These are phyloP conservation scores for Kwoniella bestiolae DNA, from an alignment of 768 basidiomycete species.

Conservation along the genomic window DNA sequence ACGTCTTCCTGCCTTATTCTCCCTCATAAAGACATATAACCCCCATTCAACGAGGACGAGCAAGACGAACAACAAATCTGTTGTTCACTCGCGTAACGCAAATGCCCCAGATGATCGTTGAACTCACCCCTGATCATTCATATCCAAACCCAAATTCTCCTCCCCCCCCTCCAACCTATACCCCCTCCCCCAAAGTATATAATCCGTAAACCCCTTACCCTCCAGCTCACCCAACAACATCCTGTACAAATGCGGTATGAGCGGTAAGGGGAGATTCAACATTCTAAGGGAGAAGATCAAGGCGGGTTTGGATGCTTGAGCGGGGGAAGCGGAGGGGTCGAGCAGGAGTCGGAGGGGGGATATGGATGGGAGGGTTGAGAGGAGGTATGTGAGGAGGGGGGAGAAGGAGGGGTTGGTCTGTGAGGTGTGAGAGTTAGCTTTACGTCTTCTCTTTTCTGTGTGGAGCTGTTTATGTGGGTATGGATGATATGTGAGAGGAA, in stretches of 20 bases:
- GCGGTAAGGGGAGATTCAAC: conserved; percentile 93
- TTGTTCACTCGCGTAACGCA: too few relatives aligned
- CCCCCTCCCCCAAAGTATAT: conserved; percentile 74
- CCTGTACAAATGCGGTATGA: conserved; percentile 86
- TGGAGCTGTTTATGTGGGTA: too few relatives aligned
- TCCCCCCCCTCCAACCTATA: conserved; percentile 76
- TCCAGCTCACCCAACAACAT: conserved; percentile 86
- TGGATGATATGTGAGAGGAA: too few relatives aligned
- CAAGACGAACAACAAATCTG: too few relatives aligned
- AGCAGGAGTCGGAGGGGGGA: conserved; percentile 65
- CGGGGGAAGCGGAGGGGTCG: conserved; percentile 57
- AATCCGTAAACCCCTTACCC: conserved; percentile 75
- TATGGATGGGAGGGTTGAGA: conserved; percentile 65
- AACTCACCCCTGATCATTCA: conserved; percentile 33
- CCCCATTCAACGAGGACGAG: too few relatives aligned
- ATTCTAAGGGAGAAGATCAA: conserved; percentile 84
- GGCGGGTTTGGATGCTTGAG: conserved; percentile 67
- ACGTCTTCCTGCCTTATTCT: too few relatives aligned
- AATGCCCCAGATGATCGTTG: too few relatives aligned
- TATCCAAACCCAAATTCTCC: conserved; percentile 63
- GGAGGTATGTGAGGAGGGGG: conserved; percentile 71
- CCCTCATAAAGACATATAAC: too few relatives aligned
- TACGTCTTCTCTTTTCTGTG: too few relatives aligned
- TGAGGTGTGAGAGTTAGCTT: conserved; percentile 3
- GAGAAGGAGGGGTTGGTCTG: conserved; percentile 75